These are phyloP conservation scores for Leishmania amazonensis DNA, from an alignment of 208 protist species.

Conservation along the genomic window DNA sequence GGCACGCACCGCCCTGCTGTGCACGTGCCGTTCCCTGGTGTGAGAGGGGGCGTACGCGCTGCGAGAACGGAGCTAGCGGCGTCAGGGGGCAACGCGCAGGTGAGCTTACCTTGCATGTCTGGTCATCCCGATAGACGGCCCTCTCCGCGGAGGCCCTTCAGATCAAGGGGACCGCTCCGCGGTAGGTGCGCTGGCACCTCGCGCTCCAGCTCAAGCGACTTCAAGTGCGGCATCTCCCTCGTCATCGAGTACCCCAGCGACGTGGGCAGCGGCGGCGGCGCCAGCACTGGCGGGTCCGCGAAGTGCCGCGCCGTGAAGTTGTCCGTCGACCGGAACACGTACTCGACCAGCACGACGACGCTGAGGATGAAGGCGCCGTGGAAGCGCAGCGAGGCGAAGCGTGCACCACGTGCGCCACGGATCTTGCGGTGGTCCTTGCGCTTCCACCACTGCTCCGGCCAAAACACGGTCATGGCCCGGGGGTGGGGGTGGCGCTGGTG, in stretches of 20 bases:
- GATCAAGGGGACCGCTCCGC: slow-evolving; percentile 22
- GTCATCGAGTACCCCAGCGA: slow-evolving; percentile 51
- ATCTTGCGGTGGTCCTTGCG: slow-evolving; percentile 66
- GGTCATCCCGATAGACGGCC: background rate
- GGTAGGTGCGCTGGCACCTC: slow-evolving; percentile 47
- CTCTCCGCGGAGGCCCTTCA: slow-evolving; percentile 2
- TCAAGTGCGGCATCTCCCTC: slow-evolving; percentile 69
- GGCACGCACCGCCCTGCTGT: too few relatives aligned
- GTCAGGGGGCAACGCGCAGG: background rate
- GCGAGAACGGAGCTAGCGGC: background rate
- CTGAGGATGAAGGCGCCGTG: slow-evolving; percentile 49
- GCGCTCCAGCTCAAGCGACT: slow-evolving; percentile 48
- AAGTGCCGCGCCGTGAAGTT: slow-evolving; percentile 36
- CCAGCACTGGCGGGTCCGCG: slow-evolving; percentile 45
- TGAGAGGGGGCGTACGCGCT: background rate
- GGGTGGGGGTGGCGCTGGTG: background rate
- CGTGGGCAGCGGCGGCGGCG: slow-evolving; percentile 55
- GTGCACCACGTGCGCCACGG: slow-evolving; percentile 50
- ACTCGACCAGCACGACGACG: slow-evolving; percentile 51
- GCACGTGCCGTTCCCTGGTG: background rate
- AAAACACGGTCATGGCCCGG: slow-evolving; percentile 40
- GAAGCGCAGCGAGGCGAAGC: slow-evolving; percentile 58
- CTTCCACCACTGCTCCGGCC: slow-evolving; percentile 60
- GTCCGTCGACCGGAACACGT: slow-evolving; percentile 59
- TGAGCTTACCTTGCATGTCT: background rate